phyloP scores from a whole-genome alignment of 345 rosid genomes.

The Psidium friedrichsthalianum region DNA sequence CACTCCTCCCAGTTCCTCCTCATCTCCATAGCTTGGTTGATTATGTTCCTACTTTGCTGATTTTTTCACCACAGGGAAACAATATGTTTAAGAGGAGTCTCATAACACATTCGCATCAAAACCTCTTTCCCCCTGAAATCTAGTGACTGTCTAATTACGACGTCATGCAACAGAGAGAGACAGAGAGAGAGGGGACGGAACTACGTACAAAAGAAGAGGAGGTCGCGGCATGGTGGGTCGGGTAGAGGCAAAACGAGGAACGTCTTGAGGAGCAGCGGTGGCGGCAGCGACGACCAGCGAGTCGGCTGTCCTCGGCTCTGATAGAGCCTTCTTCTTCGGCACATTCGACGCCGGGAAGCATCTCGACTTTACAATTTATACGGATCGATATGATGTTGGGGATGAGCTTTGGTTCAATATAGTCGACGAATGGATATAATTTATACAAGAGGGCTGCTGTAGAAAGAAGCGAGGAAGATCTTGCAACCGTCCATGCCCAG shows the following conservation, averaged over 20 bases:
- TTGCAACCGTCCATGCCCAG: neutral
- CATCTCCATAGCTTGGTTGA: constrained; percentile 12
- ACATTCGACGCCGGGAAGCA: constrained; percentile 81
- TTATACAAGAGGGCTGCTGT: neutral
- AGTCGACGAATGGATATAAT: neutral
- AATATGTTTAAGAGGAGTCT: neutral
- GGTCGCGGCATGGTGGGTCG: constrained; percentile 32
- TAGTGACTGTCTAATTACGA: neutral
- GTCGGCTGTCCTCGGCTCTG: constrained; percentile 24
- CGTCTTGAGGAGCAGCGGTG: constrained; percentile 29
- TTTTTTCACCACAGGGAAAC: neutral
- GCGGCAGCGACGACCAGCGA: neutral
- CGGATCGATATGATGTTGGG: neutral
- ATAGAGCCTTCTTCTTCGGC: constrained; percentile 70
- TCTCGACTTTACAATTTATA: constrained; percentile 10
- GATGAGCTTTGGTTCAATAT: neutral
- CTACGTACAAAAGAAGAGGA: constrained; percentile 13
- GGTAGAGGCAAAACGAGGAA: constrained; percentile 56
- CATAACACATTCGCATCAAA: neutral
- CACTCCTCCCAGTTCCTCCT: constrained; percentile 44
- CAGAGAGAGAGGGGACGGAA: neutral
- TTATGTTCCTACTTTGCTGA: constrained; percentile 14
- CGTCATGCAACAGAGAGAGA: neutral
- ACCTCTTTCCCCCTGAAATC: neutral
- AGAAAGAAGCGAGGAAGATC: neutral